Conservation (phyloP, 768 basidiomycete genomes). For the Amylocystis lapponica region DNA sequence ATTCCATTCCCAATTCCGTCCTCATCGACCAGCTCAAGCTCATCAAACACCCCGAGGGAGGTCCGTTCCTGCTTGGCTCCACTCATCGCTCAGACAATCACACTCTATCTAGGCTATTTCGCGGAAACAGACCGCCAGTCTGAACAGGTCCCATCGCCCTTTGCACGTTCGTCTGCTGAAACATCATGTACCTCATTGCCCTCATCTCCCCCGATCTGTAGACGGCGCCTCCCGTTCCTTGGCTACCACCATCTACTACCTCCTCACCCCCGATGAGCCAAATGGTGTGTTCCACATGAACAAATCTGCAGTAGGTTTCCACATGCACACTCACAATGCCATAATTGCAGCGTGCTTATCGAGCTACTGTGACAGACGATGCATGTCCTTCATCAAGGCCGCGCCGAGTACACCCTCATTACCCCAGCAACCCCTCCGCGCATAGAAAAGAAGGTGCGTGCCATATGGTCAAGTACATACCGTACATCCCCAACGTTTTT, state of each 20-base stretch:
- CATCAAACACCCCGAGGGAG: constrained; percentile 24
- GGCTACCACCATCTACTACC: constrained; percentile 44
- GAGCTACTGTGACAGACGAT: constrained; percentile 34
- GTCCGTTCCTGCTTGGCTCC: constrained; percentile 6
- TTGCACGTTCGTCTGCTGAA: constrained; percentile 21
- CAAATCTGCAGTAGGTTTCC: constrained; percentile 36
- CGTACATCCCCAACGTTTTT: background rate
- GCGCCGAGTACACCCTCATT: constrained; percentile 46
- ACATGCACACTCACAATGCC: background rate
- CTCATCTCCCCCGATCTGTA: constrained; percentile 2
- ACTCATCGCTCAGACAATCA: background rate
- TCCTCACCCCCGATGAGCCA: constrained; percentile 37
- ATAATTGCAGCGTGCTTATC: background rate
- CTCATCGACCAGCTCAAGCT: constrained; percentile 24
- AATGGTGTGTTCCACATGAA: constrained; percentile 41
- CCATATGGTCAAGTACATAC: background rate
- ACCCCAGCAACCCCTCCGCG: constrained; percentile 23
- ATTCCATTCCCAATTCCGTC: constrained; percentile 22
- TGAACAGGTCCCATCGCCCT: constrained; percentile 26
- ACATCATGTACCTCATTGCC: background rate
- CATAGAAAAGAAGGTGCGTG: constrained; percentile 31
- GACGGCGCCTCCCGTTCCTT: constrained; percentile 27
- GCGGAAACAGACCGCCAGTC: constrained; percentile 29
- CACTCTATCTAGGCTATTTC: constrained; percentile 25
- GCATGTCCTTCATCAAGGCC: constrained; percentile 46